These are phyloP conservation scores for Rubroshorea leprosula DNA, from an alignment of 345 rosid species.

Conservation along the genomic window DNA sequence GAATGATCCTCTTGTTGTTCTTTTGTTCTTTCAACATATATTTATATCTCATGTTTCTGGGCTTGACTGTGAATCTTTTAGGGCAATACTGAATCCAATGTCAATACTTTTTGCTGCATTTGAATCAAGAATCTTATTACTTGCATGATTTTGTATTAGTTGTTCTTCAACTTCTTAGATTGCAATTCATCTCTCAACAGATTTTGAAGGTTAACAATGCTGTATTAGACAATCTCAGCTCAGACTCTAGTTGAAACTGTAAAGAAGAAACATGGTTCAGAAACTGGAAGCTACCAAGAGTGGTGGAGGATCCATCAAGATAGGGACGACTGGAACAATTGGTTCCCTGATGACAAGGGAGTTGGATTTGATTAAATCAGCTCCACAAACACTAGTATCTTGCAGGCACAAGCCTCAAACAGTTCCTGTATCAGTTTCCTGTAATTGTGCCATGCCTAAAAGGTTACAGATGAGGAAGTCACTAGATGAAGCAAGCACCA, in stretches of 20 bases:
- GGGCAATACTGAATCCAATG: not conserved
- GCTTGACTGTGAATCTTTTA: not conserved
- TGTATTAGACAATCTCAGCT: constrained; percentile 13
- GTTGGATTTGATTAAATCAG: constrained; percentile 53
- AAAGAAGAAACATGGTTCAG: constrained; percentile 53
- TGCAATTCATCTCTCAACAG: not conserved
- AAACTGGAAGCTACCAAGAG: constrained; percentile 69
- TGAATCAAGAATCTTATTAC: not conserved
- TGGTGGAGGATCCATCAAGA: constrained; percentile 81
- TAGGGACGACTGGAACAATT: constrained; percentile 84
- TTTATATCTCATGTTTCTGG: not conserved
- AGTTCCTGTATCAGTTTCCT: constrained; percentile 44
- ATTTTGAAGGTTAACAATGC: constrained; percentile 14
- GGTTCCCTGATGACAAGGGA: constrained; percentile 78
- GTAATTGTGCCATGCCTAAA: constrained; percentile 45
- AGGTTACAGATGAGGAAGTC: constrained; percentile 54
- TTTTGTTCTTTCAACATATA: too few relatives aligned
- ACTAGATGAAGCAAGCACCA: constrained; percentile 76
- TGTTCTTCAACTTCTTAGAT: constrained; percentile 1
- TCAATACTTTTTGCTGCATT: constrained; percentile 3
- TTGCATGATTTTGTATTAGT: constrained; percentile 6
- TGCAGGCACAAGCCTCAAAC: constrained; percentile 32
- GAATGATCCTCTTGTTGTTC: constrained; percentile 4
- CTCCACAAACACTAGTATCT: constrained; percentile 36
- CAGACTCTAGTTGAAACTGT: constrained; percentile 6